Evolutionary conservation across 371 early-diverging fungal genomes (phyloP).

Genomic region (Parasitella parasitica): DNA sequence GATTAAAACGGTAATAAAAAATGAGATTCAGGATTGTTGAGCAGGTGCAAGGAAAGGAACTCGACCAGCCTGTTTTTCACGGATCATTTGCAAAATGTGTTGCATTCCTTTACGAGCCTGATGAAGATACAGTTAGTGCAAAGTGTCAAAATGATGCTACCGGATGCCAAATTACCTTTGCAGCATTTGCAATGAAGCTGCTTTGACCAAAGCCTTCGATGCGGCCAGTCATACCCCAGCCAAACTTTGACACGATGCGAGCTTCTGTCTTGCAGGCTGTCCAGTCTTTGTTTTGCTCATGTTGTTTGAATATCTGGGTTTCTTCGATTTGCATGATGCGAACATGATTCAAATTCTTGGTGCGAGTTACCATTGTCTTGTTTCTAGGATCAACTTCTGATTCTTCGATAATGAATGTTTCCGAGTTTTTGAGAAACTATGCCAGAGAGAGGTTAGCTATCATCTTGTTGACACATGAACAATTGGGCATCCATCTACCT

Average conservation of each 20-base stretch:
- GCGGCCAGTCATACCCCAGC: slow-evolving; percentile 79
- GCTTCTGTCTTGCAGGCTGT: slow-evolving; percentile 86
- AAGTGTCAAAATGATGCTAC: background rate
- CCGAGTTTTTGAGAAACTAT: slow-evolving; percentile 70
- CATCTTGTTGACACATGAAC: too few relatives aligned
- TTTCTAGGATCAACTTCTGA: slow-evolving; percentile 80
- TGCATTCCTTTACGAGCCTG: slow-evolving; percentile 87
- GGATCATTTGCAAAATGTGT: slow-evolving; percentile 80
- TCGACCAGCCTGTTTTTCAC: slow-evolving; percentile 51
- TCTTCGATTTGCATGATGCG: slow-evolving; percentile 93
- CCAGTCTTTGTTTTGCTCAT: slow-evolving; percentile 53
- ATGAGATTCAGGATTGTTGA: background rate
- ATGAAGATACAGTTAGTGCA: background rate
- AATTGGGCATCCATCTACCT: too few relatives aligned
- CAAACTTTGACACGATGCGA: slow-evolving; percentile 83
- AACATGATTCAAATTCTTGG: slow-evolving; percentile 89
- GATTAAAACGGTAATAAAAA: too few relatives aligned
- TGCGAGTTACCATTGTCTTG: slow-evolving; percentile 78
- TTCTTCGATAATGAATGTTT: slow-evolving; percentile 85
- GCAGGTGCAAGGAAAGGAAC: slow-evolving; percentile 8
- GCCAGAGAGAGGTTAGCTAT: too few relatives aligned
- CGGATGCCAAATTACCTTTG: slow-evolving; percentile 57
- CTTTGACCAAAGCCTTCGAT: slow-evolving; percentile 91
- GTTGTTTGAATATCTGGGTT: slow-evolving; percentile 73
- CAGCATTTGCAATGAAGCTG: slow-evolving; percentile 81